Evolutionary conservation across 148 eudicot genomes (phyloP).

Genomic region (Suaeda aralocaspica): DNA sequence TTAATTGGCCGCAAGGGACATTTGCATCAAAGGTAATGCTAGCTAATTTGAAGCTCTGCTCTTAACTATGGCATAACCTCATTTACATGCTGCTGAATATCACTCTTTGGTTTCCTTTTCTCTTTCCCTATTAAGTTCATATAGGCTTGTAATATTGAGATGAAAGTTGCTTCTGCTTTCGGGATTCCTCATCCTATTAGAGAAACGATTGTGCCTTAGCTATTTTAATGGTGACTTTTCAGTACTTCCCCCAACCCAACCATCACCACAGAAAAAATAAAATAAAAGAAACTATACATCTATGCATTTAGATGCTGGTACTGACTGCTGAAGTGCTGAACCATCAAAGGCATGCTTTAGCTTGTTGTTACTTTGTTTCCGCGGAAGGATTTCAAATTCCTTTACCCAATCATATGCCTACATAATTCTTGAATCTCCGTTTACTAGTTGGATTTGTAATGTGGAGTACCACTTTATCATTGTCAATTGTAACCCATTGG

Average conservation of each 20-base stretch:
- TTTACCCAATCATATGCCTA: too few relatives aligned
- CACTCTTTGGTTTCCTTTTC: not conserved
- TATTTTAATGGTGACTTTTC: too few relatives aligned
- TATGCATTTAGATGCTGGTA: too few relatives aligned
- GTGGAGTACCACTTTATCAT: too few relatives aligned
- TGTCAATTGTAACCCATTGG: not conserved
- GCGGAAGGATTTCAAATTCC: too few relatives aligned
- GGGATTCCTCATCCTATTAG: too few relatives aligned
- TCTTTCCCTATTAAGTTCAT: not conserved
- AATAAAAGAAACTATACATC: too few relatives aligned
- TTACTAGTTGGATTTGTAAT: not conserved
- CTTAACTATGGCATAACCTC: not conserved
- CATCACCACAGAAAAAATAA: too few relatives aligned
- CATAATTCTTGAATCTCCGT: not conserved
- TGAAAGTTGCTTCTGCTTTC: not conserved
- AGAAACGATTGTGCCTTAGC: too few relatives aligned
- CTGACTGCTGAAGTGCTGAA: too few relatives aligned
- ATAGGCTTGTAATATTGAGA: not conserved
- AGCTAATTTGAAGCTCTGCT: not conserved
- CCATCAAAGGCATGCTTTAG: too few relatives aligned
- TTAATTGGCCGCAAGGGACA: constrained; percentile 96
- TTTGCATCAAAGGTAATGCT: constrained; percentile 78
- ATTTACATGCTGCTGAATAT: not conserved
- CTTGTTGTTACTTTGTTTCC: not conserved
- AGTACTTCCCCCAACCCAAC: too few relatives aligned